Percentiles rank a stretch among this genome's conserved stretches.
These are phyloP conservation scores for Umbelopsis sp. DNA, from an alignment of 192 early-diverging fungal genomes.

Conservation along the genomic window DNA sequence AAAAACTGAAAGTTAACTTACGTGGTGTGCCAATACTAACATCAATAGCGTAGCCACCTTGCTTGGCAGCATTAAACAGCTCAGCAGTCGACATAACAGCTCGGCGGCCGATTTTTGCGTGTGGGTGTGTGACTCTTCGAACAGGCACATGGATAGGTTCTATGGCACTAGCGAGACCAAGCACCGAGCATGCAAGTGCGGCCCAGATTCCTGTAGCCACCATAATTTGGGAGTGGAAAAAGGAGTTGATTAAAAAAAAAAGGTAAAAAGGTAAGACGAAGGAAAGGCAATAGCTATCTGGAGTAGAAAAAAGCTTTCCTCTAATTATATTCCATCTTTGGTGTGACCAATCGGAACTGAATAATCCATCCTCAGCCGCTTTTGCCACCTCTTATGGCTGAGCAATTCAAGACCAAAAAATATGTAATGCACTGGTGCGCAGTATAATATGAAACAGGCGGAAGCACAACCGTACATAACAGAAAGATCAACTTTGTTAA, in stretches of 20 bases:
- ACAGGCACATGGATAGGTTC: constrained; percentile 6
- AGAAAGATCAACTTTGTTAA: too few species aligned
- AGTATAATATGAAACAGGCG: too few species aligned
- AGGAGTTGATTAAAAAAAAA: background rate
- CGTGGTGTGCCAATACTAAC: constrained; percentile 35
- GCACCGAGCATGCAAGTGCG: background rate
- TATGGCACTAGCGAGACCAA: constrained; percentile 1
- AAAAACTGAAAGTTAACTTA: constrained; percentile 26
- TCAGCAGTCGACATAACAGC: background rate
- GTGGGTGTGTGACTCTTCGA: background rate
- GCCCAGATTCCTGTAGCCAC: background rate
- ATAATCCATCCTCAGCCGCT: too few species aligned
- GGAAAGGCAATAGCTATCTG: background rate
- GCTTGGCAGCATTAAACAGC: constrained; percentile 1
- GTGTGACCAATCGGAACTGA: too few species aligned
- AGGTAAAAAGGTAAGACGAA: background rate
- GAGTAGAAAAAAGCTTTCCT: too few species aligned
- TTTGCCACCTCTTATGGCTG: too few species aligned
- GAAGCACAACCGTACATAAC: too few species aligned
- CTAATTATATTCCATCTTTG: too few species aligned
- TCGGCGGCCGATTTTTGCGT: background rate
- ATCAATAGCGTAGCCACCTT: constrained; percentile 19
- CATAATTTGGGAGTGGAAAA: background rate
- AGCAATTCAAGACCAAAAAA: too few species aligned
- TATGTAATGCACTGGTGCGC: too few species aligned